Base-by-base conservation (phyloP, 2,329 filamentous ascomycete species). In the Madurella mycetomatis region DNA sequence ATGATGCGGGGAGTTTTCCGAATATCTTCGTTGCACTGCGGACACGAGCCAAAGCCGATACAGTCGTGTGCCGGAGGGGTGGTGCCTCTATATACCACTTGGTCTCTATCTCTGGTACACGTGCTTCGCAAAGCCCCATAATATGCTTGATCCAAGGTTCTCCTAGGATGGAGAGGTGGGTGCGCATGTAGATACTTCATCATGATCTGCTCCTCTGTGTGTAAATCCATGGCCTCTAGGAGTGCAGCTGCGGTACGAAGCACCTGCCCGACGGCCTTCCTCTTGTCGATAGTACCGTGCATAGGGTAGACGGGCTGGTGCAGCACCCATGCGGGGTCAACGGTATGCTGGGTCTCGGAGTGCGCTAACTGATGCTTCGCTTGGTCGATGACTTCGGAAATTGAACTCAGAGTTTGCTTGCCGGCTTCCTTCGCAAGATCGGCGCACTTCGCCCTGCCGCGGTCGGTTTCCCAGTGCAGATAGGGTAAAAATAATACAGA, bases 131-230 rank as follows among this genome's bases (percentile, higher is more conserved):
- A 12, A 2, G 58, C 55, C 2, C 58, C 55, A 37, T 63, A 63
- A 53, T 75, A 77, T 0, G 70, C 71, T 54, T 78, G 76, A 44
- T 78, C 76, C 0, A 78, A 64, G 0, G 76, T 78, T 0, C 76
- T 63, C 0, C 76, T 67, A 0, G 73, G 70, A 54, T 79, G 76
- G 1, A 72, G 60, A 5, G 69, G 73, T 0, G 71, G 65, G 1
- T 72, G 57, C 0, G 50, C 15, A 13, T 68, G 60, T 0, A 76
- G 61, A 31, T 70, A 72, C 2, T 62, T 58, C 11, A 66, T 54
- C 2, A 73, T 61, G 5, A 74, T 50, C 39, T 57, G 60, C 51
- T 69, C 66, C 46, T 75, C 72, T 0, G 64, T 60, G 25, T 69
- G 68, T 2, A 65, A 67, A 0, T 65, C 53, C 59, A 76, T 73